These are phyloP conservation scores for Benincasa hispida DNA, from an alignment of 306 rosid species.

Conservation along the genomic window DNA sequence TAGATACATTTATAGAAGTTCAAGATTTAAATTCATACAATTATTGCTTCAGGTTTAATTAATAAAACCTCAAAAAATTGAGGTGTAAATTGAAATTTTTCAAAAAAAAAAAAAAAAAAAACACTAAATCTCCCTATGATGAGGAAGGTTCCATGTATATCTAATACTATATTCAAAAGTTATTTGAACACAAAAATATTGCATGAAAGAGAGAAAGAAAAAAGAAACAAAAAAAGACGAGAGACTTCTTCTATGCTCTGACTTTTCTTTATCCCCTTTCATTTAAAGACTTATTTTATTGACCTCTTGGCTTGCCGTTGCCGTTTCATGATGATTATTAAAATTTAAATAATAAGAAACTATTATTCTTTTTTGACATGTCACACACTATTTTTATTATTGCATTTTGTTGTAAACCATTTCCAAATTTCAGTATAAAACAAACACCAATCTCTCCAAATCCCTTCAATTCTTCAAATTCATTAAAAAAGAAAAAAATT, in stretches of 20 bases:
- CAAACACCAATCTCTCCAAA: neutral
- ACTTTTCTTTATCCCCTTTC: neutral
- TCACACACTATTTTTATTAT: neutral
- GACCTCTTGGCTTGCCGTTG: slow-evolving; percentile 2
- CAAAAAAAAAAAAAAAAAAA: neutral
- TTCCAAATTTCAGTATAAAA: slow-evolving; percentile 2
- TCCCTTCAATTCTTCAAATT: neutral
- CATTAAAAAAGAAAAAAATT: neutral
- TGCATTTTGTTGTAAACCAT: neutral
- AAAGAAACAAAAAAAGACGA: too few species aligned
- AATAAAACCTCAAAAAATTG: too few species aligned
- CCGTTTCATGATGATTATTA: neutral
- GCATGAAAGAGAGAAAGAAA: neutral
- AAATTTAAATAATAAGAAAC: neutral
- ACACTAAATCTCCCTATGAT: neutral
- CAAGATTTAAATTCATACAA: too few species aligned
- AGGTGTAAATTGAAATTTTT: too few species aligned
- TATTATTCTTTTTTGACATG: neutral
- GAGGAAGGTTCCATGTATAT: slow-evolving; percentile 14
- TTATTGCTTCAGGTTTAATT: too few species aligned
- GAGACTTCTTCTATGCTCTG: neutral
- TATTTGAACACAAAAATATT: neutral
- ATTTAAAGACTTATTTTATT: neutral
- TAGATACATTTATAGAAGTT: too few species aligned
- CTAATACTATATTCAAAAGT: neutral